Conservation (phyloP, 179 eudicot genomes). For the Corrigiola litoralis region DNA sequence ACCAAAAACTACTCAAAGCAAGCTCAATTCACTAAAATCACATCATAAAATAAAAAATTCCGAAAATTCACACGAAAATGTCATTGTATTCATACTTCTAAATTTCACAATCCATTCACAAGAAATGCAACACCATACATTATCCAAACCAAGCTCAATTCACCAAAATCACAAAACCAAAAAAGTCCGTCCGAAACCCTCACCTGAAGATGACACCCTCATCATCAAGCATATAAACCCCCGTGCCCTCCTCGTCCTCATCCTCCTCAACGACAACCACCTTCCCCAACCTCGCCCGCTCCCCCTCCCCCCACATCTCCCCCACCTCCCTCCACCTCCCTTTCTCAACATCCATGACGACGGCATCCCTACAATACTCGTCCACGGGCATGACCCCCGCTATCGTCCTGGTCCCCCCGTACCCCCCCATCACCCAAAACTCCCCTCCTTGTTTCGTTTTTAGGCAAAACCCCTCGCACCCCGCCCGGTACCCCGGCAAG, state of each 20-base stretch:
- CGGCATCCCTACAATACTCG: slow-evolving; percentile 73
- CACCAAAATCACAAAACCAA: neutral
- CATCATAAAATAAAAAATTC: too few species aligned
- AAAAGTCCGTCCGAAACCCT: neutral
- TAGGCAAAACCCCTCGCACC: slow-evolving; percentile 69
- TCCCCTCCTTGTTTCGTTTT: slow-evolving; percentile 34
- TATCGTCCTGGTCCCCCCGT: slow-evolving; percentile 73
- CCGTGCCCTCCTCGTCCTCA: slow-evolving; percentile 20
- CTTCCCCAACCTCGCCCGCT: slow-evolving; percentile 65
- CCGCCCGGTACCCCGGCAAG: slow-evolving; percentile 78
- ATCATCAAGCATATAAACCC: slow-evolving; percentile 79
- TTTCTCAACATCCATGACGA: slow-evolving; percentile 56
- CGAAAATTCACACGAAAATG: too few species aligned
- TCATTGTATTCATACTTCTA: too few species aligned
- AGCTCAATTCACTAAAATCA: too few species aligned
- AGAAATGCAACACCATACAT: neutral
- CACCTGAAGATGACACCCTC: slow-evolving; percentile 66
- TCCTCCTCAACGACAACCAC: slow-evolving; percentile 51
- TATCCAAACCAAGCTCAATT: neutral
- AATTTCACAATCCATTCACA: neutral
- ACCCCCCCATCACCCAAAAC: slow-evolving; percentile 99
- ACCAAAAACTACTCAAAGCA: too few species aligned
- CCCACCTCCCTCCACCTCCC: slow-evolving; percentile 80
- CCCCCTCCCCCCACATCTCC: slow-evolving; percentile 81
- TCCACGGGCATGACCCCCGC: slow-evolving; percentile 88